These are phyloP conservation scores for Hypoxylon sp. DNA, from an alignment of 2,329 filamentous ascomycete species.

Conservation along the genomic window DNA sequence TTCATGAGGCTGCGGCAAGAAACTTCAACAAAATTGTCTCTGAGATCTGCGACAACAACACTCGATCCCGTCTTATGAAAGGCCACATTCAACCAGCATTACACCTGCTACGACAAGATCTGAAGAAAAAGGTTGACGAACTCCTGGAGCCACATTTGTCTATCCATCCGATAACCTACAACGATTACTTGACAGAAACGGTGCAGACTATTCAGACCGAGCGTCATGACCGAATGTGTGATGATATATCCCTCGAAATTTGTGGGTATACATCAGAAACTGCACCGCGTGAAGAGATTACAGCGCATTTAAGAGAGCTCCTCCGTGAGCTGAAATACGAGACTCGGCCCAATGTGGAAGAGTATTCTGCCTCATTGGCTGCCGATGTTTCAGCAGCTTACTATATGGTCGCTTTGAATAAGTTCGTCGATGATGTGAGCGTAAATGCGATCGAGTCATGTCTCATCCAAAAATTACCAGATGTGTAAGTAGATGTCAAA, in stretches of 20 bases:
- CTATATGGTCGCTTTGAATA: constrained; percentile 42
- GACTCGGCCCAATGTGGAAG: constrained; percentile 36
- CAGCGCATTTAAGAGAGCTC: neutral
- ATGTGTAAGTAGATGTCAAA: constrained; percentile 35
- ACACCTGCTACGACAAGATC: constrained; percentile 31
- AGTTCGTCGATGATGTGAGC: constrained; percentile 43
- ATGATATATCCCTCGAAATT: constrained; percentile 1
- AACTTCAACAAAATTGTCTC: constrained; percentile 37
- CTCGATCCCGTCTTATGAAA: constrained; percentile 36
- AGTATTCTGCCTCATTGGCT: constrained; percentile 38
- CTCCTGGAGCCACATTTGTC: constrained; percentile 40
- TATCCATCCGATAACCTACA: constrained; percentile 43
- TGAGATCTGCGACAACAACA: constrained; percentile 37
- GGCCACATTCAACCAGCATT: constrained; percentile 38
- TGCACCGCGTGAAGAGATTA: neutral
- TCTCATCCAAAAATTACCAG: constrained; percentile 40
- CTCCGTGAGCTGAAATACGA: constrained; percentile 19
- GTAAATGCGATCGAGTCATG: constrained; percentile 42
- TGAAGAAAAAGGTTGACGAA: constrained; percentile 39
- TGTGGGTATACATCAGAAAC: constrained; percentile 9
- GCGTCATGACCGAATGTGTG: constrained; percentile 37
- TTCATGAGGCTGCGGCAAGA: constrained; percentile 38
- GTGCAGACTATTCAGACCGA: constrained; percentile 36
- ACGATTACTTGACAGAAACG: constrained; percentile 36
- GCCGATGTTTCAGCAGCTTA: constrained; percentile 40